phyloP scores from a whole-genome alignment of 1,284 basidiomycete species.

The Phellopilus nigrolimitatus region DNA sequence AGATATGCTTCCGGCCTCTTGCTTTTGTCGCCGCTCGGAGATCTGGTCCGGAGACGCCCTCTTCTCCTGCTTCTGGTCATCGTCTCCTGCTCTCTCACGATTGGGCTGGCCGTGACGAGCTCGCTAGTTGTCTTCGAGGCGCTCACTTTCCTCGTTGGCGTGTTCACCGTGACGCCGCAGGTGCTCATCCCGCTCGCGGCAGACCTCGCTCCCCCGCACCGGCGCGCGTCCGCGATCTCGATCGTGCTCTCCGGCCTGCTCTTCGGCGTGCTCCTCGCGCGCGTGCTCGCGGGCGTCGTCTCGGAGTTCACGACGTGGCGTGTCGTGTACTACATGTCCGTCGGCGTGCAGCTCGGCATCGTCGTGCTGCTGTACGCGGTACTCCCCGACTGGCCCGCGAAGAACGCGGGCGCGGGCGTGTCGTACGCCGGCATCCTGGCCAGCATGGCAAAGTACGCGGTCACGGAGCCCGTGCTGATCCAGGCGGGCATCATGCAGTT shows the following conservation, averaged over 20 bases:
- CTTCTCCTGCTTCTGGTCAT: conserved; percentile 46
- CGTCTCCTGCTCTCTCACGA: conserved; percentile 44
- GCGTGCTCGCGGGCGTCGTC: conserved; percentile 64
- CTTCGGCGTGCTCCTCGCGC: conserved; percentile 65
- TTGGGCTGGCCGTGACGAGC: conserved; percentile 51
- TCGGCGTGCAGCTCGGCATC: conserved; percentile 52
- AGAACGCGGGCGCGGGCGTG: conserved; percentile 42
- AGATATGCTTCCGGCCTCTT: conserved; percentile 58
- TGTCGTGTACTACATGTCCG: conserved; percentile 62
- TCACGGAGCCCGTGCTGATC: conserved; percentile 65
- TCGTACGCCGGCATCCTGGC: conserved; percentile 58
- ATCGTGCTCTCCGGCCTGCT: conserved; percentile 66
- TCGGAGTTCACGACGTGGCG: conserved; percentile 57
- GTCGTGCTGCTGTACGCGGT: conserved; percentile 48
- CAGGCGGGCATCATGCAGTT: conserved; percentile 57
- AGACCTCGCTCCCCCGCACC: conserved; percentile 59
- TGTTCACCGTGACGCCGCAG: conserved; percentile 51
- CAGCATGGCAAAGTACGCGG: conserved; percentile 63
- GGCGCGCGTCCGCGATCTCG: conserved; percentile 58
- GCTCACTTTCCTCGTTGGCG: conserved; percentile 53
- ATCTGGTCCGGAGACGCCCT: conserved; percentile 57
- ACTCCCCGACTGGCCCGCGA: conserved; percentile 69
- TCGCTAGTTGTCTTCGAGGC: conserved; percentile 48
- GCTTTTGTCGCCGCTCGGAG: conserved; percentile 60
- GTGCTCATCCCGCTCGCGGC: conserved; percentile 62